phyloP scores from a whole-genome alignment of 2,329 filamentous ascomycete genomes.

The Tothia fuscella region DNA sequence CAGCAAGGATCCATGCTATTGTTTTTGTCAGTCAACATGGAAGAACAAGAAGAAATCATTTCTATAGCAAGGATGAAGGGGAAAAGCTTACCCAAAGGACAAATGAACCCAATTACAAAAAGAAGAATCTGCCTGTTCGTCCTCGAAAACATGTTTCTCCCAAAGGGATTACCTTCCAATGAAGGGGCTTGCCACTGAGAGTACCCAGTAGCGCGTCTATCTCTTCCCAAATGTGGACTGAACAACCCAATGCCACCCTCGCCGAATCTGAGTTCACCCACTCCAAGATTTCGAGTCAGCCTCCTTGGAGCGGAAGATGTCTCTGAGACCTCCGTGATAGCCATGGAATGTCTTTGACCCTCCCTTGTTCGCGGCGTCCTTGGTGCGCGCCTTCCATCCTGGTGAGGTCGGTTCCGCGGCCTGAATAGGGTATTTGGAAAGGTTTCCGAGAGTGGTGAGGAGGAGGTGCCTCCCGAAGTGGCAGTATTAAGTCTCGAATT shows the following conservation, averaged over 20 bases:
- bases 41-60: background rate
- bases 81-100: constrained; percentile 43
- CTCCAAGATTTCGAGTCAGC: constrained; percentile 15
- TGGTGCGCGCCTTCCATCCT: constrained; percentile 7
- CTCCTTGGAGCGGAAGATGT: constrained; percentile 15
- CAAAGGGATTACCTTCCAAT: constrained; percentile 46
- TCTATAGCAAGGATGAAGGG: constrained; percentile 10
- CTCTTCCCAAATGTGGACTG: constrained; percentile 23
- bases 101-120: constrained; percentile 66
- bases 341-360: background rate
- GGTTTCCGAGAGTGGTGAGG: constrained; percentile 25
- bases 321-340: constrained; percentile 2
- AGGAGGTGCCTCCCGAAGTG: constrained; percentile 24
- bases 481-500: constrained; percentile 18
- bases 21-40: constrained; percentile 9
- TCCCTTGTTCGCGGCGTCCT: background rate
- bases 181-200: constrained; percentile 66
- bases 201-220: constrained; percentile 34
- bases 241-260: too few species aligned
- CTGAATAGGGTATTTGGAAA: constrained; percentile 26
- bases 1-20: constrained; percentile 67
- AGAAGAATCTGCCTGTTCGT: constrained; percentile 64
- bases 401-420: constrained; percentile 26
- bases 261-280: constrained; percentile 22
- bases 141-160: constrained; percentile 40